These are phyloP conservation scores for Colletotrichum sp. DNA, from an alignment of 2,329 filamentous ascomycete genomes.

Conservation along the genomic window DNA sequence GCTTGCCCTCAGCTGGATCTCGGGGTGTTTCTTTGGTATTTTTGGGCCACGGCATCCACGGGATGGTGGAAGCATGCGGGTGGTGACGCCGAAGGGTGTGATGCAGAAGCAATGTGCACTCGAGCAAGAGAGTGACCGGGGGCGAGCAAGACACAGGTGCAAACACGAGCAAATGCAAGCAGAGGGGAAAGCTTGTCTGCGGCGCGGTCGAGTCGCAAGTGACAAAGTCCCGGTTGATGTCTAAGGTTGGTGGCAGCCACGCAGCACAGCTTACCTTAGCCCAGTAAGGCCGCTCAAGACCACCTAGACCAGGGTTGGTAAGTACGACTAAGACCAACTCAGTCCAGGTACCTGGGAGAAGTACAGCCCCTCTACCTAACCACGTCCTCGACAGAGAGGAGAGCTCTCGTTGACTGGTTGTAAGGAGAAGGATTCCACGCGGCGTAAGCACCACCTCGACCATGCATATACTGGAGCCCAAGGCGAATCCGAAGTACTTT, in stretches of 20 bases:
- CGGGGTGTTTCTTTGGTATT: slow-evolving; percentile 1
- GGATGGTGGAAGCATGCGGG: not conserved
- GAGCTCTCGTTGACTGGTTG: not conserved
- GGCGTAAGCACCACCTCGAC: slow-evolving; percentile 6
- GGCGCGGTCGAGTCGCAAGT: not conserved
- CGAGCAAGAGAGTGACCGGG: not conserved
- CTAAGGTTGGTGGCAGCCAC: slow-evolving; percentile 1
- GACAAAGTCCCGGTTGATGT: not conserved
- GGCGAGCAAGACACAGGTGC: not conserved
- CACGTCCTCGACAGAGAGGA: not conserved
- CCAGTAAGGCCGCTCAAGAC: not conserved
- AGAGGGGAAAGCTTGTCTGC: not conserved
- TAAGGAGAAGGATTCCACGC: slow-evolving; percentile 8
- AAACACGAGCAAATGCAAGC: not conserved
- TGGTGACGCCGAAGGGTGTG: slow-evolving; percentile 8
- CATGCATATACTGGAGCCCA: slow-evolving; percentile 4
- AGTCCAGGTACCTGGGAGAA: not conserved
- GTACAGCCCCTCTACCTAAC: not conserved
- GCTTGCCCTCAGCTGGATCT: slow-evolving; percentile 18
- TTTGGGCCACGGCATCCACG: not conserved
- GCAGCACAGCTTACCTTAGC: slow-evolving; percentile 8
- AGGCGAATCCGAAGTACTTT: not conserved
- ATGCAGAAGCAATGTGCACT: not conserved
- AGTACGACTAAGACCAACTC: not conserved
- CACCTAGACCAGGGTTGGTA: not conserved